A percentile compares a stretch with the other conserved stretches of the same genome.
Conservation (phyloP, 345 rosid species). For the Cardiospermum halicacabum region DNA sequence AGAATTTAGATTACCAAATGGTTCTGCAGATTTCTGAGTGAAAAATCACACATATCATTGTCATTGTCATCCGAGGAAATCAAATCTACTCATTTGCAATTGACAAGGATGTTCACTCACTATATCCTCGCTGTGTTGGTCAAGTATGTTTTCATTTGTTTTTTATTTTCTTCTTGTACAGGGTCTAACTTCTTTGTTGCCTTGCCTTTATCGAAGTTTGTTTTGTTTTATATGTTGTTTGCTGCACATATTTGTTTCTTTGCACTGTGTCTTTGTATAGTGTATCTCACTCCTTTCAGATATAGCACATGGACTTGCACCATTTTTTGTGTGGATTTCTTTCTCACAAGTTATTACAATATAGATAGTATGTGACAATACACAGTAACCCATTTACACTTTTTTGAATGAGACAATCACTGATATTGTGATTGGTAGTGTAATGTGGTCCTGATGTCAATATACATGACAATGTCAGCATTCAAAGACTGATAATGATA, state of each 20-base stretch:
- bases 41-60: background rate
- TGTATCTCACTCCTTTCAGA: background rate
- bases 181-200: slow-evolving; percentile 5
- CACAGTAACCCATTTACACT: background rate
- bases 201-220: background rate
- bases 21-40: background rate
- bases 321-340: no score
- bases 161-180: slow-evolving; percentile 14
- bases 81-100: slow-evolving; percentile 2
- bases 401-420: background rate
- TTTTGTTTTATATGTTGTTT: slow-evolving; percentile 8
- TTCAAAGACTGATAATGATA: background rate
- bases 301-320: background rate
- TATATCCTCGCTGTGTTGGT: slow-evolving; percentile 14
- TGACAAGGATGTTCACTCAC: background rate
- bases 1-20: background rate
- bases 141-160: background rate
- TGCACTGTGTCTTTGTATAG: slow-evolving; percentile 9
- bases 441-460: background rate
- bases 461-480: background rate
- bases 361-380: no score
- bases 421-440: no score
- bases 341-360: no score
- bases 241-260: slow-evolving; percentile 7
- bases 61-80: slow-evolving; percentile 9